A percentile compares a stretch with the other conserved stretches of the same genome.
phyloP scores from a whole-genome alignment of 1,284 basidiomycete species.

The Vanrija sp. region DNA sequence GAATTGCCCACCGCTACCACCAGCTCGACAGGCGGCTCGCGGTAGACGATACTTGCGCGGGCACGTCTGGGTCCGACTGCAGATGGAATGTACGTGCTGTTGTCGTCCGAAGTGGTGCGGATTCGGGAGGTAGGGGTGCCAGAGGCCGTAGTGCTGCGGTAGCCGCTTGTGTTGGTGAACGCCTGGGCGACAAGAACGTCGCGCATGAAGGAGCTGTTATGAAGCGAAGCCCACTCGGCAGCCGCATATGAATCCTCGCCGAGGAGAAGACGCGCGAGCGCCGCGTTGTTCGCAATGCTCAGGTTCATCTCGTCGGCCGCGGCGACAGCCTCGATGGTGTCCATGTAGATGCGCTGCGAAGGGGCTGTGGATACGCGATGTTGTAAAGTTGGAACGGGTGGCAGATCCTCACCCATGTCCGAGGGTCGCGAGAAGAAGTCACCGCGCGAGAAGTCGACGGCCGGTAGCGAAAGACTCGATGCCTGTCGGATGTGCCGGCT shows the following conservation, averaged over 20 bases:
- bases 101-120: neutral
- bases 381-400: no score
- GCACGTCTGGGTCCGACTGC: neutral
- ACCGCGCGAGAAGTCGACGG: neutral
- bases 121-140: neutral
- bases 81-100: neutral
- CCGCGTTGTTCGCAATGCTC: slow-evolving; percentile 2
- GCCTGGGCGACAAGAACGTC: neutral
- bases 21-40: neutral
- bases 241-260: neutral
- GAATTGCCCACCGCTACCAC: neutral
- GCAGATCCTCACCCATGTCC: no score
- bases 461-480: neutral
- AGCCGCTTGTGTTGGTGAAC: neutral
- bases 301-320: neutral
- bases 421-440: neutral
- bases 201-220: neutral
- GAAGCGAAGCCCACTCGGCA: neutral
- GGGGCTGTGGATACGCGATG: neutral
- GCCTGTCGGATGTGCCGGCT: neutral
- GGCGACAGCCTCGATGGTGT: neutral
- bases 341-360: neutral
- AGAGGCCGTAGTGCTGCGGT: no score
- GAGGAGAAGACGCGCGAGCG: neutral
- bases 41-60: neutral